These are phyloP conservation scores for Trichoderma endophyticum DNA, from an alignment of 2,329 filamentous ascomycete genomes.

Conservation along the genomic window DNA sequence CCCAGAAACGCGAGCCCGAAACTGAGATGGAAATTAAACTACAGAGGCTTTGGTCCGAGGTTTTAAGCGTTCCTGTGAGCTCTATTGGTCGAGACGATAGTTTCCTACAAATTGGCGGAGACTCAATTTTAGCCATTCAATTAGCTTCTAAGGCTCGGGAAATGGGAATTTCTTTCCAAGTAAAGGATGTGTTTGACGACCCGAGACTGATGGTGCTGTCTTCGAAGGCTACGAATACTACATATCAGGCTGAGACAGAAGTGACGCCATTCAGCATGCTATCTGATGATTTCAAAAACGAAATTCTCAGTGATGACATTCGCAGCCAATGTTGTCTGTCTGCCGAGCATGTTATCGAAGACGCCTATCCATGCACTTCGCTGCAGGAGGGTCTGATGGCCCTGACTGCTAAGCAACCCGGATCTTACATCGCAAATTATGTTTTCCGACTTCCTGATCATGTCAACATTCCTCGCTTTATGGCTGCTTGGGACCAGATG, in stretches of 20 bases:
- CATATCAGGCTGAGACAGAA: not conserved
- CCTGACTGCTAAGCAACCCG: conserved; percentile 16
- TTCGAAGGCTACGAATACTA: not conserved
- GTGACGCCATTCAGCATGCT: not conserved
- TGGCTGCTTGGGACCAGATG: conserved; percentile 18
- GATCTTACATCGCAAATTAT: conserved; percentile 10
- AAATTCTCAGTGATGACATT: not conserved
- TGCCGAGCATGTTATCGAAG: not conserved
- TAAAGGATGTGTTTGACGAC: not conserved
- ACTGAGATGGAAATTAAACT: conserved; percentile 16
- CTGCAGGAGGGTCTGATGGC: conserved; percentile 21
- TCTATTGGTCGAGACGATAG: conserved; percentile 26
- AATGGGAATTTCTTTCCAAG: not conserved
- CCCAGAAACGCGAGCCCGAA: conserved; percentile 15
- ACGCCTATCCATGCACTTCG: conserved; percentile 19
- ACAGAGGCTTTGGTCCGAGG: conserved; percentile 30
- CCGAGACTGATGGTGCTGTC: not conserved
- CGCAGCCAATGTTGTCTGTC: not conserved
- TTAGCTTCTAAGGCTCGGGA: conserved; percentile 37
- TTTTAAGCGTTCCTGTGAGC: conserved; percentile 28
- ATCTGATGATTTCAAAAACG: not conserved
- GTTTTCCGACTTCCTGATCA: not conserved
- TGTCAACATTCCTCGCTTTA: conserved; percentile 2
- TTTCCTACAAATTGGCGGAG: conserved; percentile 32
- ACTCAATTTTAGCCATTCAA: conserved; percentile 44